Evolutionary conservation across 1,139 yeast genomes (phyloP).

Genomic region (Debaryomyces subglobosus): DNA sequence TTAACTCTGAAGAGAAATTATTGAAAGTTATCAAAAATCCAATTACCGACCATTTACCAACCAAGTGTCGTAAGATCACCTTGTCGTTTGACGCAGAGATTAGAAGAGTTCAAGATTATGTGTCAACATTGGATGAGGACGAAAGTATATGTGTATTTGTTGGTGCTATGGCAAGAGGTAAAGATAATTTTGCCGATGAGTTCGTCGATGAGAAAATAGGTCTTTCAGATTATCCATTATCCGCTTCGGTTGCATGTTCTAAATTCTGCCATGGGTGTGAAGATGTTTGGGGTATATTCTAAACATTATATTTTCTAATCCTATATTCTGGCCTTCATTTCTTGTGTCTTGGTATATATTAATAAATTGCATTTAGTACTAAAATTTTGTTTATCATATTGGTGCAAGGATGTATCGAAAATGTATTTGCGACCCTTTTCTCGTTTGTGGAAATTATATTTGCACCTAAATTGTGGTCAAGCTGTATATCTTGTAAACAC

Average conservation of each 20-base stretch:
- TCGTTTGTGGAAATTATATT: constrained; percentile 5
- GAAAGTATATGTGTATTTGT: constrained; percentile 97
- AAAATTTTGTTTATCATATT: not conserved
- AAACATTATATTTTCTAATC: constrained; percentile 11
- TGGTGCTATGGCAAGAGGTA: constrained; percentile 99
- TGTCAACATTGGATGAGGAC: constrained; percentile 74
- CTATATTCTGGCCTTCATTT: constrained; percentile 8
- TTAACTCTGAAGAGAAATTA: constrained; percentile 90
- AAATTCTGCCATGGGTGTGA: constrained; percentile 98
- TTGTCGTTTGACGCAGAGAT: constrained; percentile 93
- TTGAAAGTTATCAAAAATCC: constrained; percentile 95
- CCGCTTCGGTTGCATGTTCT: constrained; percentile 98
- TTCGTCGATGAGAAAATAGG: constrained; percentile 96
- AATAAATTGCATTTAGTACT: constrained; percentile 4
- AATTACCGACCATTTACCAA: constrained; percentile 93
- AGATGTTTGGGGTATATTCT: constrained; percentile 88
- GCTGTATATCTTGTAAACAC: not conserved
- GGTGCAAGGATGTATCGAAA: not conserved
- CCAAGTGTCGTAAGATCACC: constrained; percentile 92
- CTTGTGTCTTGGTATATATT: constrained; percentile 8
- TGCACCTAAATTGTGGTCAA: constrained; percentile 2
- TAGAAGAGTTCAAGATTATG: constrained; percentile 86
- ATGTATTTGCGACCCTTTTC: constrained; percentile 5
- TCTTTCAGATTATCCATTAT: constrained; percentile 89
- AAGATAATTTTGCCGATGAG: constrained; percentile 96